Base-by-base conservation (phyloP, 2,329 filamentous ascomycete genomes). In the Calonectria honghensis region DNA sequence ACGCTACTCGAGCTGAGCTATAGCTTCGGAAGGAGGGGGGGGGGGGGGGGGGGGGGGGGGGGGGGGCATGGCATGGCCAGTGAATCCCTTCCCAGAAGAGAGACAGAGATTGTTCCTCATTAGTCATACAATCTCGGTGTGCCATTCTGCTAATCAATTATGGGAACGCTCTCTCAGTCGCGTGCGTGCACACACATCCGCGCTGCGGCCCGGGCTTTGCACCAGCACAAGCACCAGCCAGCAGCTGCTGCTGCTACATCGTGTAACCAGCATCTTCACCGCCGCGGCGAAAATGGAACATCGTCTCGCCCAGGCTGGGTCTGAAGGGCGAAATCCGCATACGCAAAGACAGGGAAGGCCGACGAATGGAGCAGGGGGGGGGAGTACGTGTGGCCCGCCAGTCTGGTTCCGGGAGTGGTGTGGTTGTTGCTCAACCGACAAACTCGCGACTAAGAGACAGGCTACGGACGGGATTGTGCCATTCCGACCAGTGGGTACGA, bases 331-430 rank as follows among this genome's bases (percentile, higher is more conserved):
- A 59, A 29, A 57, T 39, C 31, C 18, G 20, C 50, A 57, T 51
- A 11, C 35, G 16, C 35, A 29, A 29, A 45, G 65, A 51, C 35
- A 51, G 65, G 65, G 50, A 68, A 54, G 10, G 29, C 39, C 39
- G 29, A n/a, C n/a, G 29, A 51, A 54, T 70, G 67, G 67, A 70
- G 67, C 54, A 39, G 41, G 45, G 45, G 45, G 6, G 45, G 37
- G 11, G 65, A 24, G 18, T 45, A n/a, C 45, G 35, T 54, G 48
- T 54, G 65, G 35, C 65, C 65, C 68, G 70, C 72, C 68, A 70
- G 68, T 54, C 72, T 70, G 68, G 74, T 65, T 73, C 70, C 45
- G 48, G 52, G 72, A 48, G 41, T 41, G 31, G 59, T 68, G 52
- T 61, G 54, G 54, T 61, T 69, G 63, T 68, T 64, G 24, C 50